Percentiles rank a stretch among this genome's conserved stretches.
Evolutionary conservation across 1,284 basidiomycete genomes (phyloP).

Genomic region (Sporisorium sorghi): DNA sequence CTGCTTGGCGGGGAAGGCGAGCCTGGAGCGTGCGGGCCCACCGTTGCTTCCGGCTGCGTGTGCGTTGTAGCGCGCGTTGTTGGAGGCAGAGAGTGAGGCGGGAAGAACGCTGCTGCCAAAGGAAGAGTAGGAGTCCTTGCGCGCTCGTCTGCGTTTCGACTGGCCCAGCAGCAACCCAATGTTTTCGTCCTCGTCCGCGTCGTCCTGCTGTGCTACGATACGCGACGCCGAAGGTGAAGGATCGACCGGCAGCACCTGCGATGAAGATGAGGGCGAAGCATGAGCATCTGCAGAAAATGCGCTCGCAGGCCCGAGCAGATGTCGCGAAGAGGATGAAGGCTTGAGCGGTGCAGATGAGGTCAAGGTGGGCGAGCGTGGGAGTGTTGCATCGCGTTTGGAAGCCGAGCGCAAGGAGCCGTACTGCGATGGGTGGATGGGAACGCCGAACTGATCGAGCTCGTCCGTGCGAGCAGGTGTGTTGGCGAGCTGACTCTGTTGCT

Average conservation of each 20-base stretch:
- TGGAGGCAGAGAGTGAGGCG: conserved; percentile 23
- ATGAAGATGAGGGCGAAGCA: conserved; percentile 16
- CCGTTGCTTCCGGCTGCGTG: conserved; percentile 18
- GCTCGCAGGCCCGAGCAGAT: conserved; percentile 1
- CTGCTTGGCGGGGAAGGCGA: conserved; percentile 18
- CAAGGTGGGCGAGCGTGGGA: conserved; percentile 7
- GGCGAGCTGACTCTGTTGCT: conserved; percentile 23
- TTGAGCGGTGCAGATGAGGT: conserved; percentile 19
- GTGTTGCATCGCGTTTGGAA: conserved; percentile 11
- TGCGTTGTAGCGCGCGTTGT: conserved; percentile 23
- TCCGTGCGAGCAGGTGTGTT: conserved; percentile 15
- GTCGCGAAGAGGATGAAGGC: conserved; percentile 24
- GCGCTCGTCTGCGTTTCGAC: conserved; percentile 31
- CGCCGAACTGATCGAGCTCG: conserved; percentile 39
- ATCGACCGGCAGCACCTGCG: conserved; percentile 7
- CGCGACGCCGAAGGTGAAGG: conserved; percentile 21
- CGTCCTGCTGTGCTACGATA: conserved; percentile 3
- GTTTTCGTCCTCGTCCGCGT: conserved; percentile 42
- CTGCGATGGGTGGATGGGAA: conserved; percentile 33
- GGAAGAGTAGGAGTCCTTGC: conserved; percentile 52
- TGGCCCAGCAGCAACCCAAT: conserved; percentile 39
- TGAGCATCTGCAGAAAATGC: background rate
- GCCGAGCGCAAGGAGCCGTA: conserved; percentile 12
- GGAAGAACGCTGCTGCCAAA: conserved; percentile 53
- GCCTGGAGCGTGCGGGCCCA: conserved; percentile 9